phyloP scores from a whole-genome alignment of 352 stramenopile genomes.

The Globisporangium acanthophoron region DNA sequence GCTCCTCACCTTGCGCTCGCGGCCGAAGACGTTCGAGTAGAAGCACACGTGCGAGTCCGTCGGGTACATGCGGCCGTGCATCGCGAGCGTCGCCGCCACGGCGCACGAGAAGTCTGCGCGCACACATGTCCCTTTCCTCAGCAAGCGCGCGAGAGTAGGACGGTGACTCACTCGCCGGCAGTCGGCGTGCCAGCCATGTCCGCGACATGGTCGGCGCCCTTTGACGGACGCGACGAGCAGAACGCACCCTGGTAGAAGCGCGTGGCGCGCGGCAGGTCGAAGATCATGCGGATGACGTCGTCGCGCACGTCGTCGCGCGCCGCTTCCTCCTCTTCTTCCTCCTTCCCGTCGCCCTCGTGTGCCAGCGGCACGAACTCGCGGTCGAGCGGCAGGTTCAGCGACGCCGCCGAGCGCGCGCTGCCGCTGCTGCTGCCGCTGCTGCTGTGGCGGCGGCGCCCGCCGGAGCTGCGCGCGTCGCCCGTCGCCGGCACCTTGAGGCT shows the following conservation, averaged over 20 bases:
- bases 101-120: slow-evolving; percentile 77
- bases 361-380: slow-evolving; percentile 40
- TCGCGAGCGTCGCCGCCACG: slow-evolving; percentile 69
- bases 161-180: background rate
- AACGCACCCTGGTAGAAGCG: slow-evolving; percentile 69
- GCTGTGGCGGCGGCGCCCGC: slow-evolving; percentile 6
- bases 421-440: slow-evolving; percentile 9
- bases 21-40: slow-evolving; percentile 85
- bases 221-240: no score
- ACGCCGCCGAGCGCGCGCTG: slow-evolving; percentile 8
- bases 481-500: slow-evolving; percentile 23
- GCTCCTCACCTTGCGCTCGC: slow-evolving; percentile 71
- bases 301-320: slow-evolving; percentile 55
- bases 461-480: slow-evolving; percentile 8
- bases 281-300: slow-evolving; percentile 87
- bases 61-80: slow-evolving; percentile 87
- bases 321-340: slow-evolving; percentile 18
- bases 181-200: background rate
- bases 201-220: background rate
- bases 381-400: slow-evolving; percentile 33
- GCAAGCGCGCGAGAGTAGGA: background rate
- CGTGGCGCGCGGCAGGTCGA: slow-evolving; percentile 64
- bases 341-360: slow-evolving; percentile 14
- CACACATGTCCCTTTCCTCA: background rate
- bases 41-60: slow-evolving; percentile 80